Percentiles rank a stretch among this genome's conserved stretches.
phyloP scores from a whole-genome alignment of 2,329 filamentous ascomycete species.

The Coniella lustricola region DNA sequence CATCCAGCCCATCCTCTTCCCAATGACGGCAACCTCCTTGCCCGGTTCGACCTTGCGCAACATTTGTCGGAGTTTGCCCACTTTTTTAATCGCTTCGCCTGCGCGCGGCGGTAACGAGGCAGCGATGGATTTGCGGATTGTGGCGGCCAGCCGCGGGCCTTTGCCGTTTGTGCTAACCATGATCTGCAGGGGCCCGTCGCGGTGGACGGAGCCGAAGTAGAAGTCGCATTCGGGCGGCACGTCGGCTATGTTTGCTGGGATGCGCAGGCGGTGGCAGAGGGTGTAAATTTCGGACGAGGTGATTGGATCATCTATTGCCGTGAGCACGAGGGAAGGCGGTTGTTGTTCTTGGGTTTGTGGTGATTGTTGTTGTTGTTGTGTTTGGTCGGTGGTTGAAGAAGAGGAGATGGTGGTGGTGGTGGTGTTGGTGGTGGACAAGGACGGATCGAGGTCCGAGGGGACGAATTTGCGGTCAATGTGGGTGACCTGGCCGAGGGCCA shows the following conservation, averaged over 20 bases:
- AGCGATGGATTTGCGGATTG: conserved; percentile 78
- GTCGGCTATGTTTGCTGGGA: conserved; percentile 93
- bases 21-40: conserved; percentile 55
- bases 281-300: conserved; percentile 92
- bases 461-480: conserved; percentile 81
- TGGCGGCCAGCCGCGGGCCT: conserved; percentile 81
- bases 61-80: conserved; percentile 73
- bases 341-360: too few relatives aligned
- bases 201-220: conserved; percentile 93
- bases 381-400: too few relatives aligned
- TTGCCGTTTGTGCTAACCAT: conserved; percentile 99
- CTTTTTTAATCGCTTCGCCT: conserved; percentile 77
- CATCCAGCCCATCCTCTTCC: conserved; percentile 95
- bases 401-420: too few relatives aligned
- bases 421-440: too few relatives aligned
- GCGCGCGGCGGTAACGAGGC: conserved; percentile 67
- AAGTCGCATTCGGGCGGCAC: conserved; percentile 97
- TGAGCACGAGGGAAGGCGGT: conserved; percentile 66
- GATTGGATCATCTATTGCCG: conserved; percentile 85
- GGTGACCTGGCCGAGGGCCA: conserved; percentile 66
- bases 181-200: conserved; percentile 90
- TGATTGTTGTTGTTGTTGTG: too few relatives aligned
- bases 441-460: conserved; percentile 68
- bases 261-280: conserved; percentile 75
- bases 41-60: conserved; percentile 69